phyloP scores from a whole-genome alignment of 208 protist genomes.

The Blastocrithidia nonstop region DNA sequence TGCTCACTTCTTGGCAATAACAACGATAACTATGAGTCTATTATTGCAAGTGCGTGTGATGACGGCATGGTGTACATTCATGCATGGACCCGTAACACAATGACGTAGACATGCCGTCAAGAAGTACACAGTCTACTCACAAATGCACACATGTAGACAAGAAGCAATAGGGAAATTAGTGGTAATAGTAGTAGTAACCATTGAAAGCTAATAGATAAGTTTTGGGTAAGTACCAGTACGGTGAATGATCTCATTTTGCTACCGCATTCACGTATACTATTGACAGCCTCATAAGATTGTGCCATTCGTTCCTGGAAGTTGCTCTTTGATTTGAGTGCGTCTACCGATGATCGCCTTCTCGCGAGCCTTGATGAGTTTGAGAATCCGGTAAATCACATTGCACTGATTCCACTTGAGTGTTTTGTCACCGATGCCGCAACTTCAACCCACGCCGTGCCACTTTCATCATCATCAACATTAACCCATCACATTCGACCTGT shows the following conservation, averaged over 20 bases:
- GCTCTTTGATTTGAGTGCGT: constrained; percentile 5
- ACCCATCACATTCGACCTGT: background rate
- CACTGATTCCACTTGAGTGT: constrained; percentile 16
- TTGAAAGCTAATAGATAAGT: constrained; percentile 46
- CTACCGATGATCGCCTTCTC: constrained; percentile 42
- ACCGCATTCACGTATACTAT: constrained; percentile 16
- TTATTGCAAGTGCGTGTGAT: constrained; percentile 62
- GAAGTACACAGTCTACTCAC: background rate
- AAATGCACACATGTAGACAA: background rate
- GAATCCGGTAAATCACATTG: constrained; percentile 71
- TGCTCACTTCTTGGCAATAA: background rate
- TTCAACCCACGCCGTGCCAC: background rate
- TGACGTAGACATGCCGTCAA: no score
- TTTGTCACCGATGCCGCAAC: constrained; percentile 8
- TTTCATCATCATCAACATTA: background rate
- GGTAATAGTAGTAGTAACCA: background rate
- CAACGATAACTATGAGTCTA: constrained; percentile 2
- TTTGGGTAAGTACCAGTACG: constrained; percentile 46
- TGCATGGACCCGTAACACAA: background rate
- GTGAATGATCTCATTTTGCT: constrained; percentile 62
- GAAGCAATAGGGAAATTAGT: background rate
- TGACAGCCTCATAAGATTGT: constrained; percentile 66
- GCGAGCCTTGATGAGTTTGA: constrained; percentile 67
- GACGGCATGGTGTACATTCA: constrained; percentile 74
- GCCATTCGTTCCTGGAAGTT: constrained; percentile 67